Evolutionary conservation across 2,329 filamentous ascomycete species (phyloP).

Genomic region (Phialophora tarda): DNA sequence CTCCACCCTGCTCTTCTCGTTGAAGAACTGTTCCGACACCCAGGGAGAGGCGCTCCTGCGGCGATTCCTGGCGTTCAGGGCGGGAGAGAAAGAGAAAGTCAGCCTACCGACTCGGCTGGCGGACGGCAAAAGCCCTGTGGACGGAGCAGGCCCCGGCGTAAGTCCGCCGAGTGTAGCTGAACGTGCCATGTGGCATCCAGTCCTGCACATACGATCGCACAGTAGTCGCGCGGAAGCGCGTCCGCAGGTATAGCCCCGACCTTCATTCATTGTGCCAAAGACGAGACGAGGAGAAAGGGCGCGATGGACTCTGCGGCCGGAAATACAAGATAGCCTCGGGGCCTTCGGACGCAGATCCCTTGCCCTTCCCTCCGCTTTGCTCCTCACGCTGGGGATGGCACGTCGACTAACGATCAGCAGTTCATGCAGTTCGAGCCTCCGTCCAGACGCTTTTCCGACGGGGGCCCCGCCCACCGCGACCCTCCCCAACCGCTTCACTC

Average conservation of each 20-base stretch:
- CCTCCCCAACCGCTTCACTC: neutral
- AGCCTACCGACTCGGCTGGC: constrained; percentile 8
- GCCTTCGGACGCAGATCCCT: constrained; percentile 1
- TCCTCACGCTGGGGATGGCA: neutral
- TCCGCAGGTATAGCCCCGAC: constrained; percentile 4
- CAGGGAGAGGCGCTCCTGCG: constrained; percentile 29
- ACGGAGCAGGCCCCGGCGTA: neutral
- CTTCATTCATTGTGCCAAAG: neutral
- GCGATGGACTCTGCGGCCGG: neutral
- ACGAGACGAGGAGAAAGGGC: neutral
- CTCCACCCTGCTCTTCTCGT: constrained; percentile 12
- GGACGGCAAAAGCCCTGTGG: constrained; percentile 4
- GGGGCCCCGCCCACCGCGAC: neutral
- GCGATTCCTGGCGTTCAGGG: constrained; percentile 15
- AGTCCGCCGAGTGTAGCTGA: constrained; percentile 10
- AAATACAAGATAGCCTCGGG: neutral
- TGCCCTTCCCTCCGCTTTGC: neutral
- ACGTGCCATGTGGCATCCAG: constrained; percentile 31
- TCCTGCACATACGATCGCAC: constrained; percentile 24
- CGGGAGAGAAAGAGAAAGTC: constrained; percentile 8
- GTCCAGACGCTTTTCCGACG: neutral
- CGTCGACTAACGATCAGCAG: constrained; percentile 4
- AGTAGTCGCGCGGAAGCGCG: neutral
- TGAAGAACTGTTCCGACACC: constrained; percentile 9
- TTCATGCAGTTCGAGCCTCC: neutral